Base-by-base conservation (phyloP, 192 early-diverging fungal species). In the Coemansia sp. region DNA sequence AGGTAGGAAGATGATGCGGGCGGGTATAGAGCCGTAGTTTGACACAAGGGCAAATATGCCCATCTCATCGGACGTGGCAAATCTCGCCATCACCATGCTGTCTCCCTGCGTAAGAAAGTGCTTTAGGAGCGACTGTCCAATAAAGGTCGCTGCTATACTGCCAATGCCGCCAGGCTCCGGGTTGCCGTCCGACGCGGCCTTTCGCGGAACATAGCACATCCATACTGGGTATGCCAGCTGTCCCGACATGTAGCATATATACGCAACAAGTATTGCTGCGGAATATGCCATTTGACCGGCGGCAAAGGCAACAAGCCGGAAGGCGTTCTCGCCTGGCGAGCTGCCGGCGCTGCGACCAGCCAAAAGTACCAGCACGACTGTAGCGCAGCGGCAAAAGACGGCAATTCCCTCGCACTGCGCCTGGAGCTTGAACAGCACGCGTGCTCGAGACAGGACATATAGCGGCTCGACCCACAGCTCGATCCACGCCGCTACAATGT, bases 81-180 rank as follows among this genome's bases (percentile, higher is more conserved):
- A 67, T 21, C 52, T 62, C 12, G 89, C 56, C 59, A 94, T 78
- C n/a, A 92, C 51, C 75, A 99, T 86, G 56, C 91, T 91, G 64
- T 99, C 96, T n/a, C 92, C 96, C 65, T 94, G 90, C 4, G 96
- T 96, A 22, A 99, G 57, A 9, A 94, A 38, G 56, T 96, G 89
- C 58, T 99, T 99, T n/a, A 96, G 68, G 12, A 92, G 41, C 0
- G 91, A 89, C 62, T 96, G 93, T 3, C 81, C 80, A 1, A 86
- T 84, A 57, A 96, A 85, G 3, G 82, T 83, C 25, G 75, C 64
- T 3, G 87, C 81, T 26, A 99, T 49, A n/a, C 77, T 61, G n/a
- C 82, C 56, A 19, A 86, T 60, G 11, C 70, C 41, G 8, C 45
- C 54, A 56, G 88, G 84, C 36, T 91, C 80, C 54, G 76, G 88